Evolutionary conservation across 306 rosid genomes (phyloP).

Genomic region (Chamaecrista fasciculata): DNA sequence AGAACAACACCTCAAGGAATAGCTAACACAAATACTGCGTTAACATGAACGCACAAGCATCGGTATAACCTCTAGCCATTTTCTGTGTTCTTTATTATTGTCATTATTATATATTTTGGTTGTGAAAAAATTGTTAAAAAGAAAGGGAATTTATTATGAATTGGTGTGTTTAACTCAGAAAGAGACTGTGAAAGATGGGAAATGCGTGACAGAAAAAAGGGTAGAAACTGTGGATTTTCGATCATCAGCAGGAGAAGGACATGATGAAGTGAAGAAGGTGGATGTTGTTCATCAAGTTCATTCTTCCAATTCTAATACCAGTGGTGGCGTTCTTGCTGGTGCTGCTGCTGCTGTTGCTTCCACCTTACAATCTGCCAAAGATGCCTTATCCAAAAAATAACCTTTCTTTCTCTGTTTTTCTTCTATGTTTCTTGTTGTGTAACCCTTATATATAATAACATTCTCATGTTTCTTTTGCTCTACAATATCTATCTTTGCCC

Average conservation of each 20-base stretch:
- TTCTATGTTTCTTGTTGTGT: background rate
- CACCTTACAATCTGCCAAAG: constrained; percentile 60
- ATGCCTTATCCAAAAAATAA: constrained; percentile 44
- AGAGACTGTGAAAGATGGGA: constrained; percentile 9
- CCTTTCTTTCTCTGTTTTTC: background rate
- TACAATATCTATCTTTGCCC: background rate
- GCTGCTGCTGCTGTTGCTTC: constrained; percentile 52
- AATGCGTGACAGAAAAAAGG: constrained; percentile 34
- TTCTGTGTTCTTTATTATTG: background rate
- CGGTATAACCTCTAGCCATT: background rate
- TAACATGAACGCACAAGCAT: constrained; percentile 36
- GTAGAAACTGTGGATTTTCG: constrained; percentile 53
- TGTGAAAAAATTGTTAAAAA: background rate
- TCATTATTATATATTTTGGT: background rate
- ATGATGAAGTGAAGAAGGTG: constrained; percentile 42
- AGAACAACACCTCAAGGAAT: constrained; percentile 4
- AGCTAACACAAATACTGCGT: background rate
- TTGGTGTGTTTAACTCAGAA: constrained; percentile 20
- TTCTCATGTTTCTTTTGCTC: background rate
- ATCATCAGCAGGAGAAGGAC: constrained; percentile 50
- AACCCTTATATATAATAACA: no score
- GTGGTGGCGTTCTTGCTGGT: constrained; percentile 51
- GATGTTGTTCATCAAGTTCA: constrained; percentile 53
- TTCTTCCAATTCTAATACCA: constrained; percentile 30
- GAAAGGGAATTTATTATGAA: background rate